A percentile compares a stretch with the other conserved stretches of the same genome.
Conservation (phyloP, 2,329 filamentous ascomycete species). For the Penicillium sp. region DNA sequence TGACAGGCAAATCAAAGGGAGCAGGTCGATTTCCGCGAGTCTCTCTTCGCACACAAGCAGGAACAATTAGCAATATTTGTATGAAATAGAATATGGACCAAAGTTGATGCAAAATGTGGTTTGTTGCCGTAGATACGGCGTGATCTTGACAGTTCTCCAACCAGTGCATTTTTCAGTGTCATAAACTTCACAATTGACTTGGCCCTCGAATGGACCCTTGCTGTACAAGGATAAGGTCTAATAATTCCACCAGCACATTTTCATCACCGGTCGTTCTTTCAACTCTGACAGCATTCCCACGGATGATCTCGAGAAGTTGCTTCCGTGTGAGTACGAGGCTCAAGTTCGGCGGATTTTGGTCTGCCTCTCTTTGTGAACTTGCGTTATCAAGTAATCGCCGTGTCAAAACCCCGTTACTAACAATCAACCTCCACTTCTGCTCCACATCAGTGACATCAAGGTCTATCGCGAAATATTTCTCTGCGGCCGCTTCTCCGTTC, state of each 20-base stretch:
- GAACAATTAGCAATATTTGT: no score
- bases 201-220: neutral
- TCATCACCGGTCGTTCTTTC: neutral
- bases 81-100: no score
- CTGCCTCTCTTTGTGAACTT: neutral
- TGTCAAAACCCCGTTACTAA: slow-evolving; percentile 25
- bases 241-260: neutral
- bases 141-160: no score
- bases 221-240: neutral
- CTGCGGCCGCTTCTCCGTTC: slow-evolving; percentile 13
- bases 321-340: neutral
- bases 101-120: no score
- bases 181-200: neutral
- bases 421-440: slow-evolving; percentile 19
- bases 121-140: no score
- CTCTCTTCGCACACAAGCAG: no score
- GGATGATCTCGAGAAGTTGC: neutral
- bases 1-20: no score
- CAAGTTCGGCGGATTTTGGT: neutral
- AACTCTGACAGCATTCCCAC: neutral
- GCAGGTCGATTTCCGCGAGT: no score
- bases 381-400: neutral
- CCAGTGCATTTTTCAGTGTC: neutral
- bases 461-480: slow-evolving; percentile 15
- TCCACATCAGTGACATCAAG: slow-evolving; percentile 14